These are phyloP conservation scores for Ajuga chamaepitys DNA, from an alignment of 257 asterid genomes.

Conservation along the genomic window DNA sequence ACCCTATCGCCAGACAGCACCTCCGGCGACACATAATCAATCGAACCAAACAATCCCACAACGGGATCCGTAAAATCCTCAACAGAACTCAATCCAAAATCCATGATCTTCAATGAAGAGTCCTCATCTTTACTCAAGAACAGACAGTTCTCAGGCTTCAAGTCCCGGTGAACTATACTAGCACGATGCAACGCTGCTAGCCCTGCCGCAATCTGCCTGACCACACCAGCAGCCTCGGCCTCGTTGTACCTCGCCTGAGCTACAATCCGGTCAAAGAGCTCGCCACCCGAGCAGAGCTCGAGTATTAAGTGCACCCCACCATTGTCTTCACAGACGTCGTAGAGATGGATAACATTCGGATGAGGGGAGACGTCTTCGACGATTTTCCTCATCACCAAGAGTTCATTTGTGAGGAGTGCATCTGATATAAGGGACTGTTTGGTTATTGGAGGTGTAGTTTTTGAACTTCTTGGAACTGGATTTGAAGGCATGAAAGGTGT, in stretches of 20 bases:
- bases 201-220: slow-evolving; percentile 64
- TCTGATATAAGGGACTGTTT: slow-evolving; percentile 54
- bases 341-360: slow-evolving; percentile 67
- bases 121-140: slow-evolving; percentile 52
- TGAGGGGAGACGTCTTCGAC: slow-evolving; percentile 88
- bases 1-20: slow-evolving; percentile 49
- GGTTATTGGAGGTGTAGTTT: slow-evolving; percentile 2
- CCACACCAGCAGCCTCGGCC: slow-evolving; percentile 63
- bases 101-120: slow-evolving; percentile 79
- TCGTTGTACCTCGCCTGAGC: slow-evolving; percentile 60
- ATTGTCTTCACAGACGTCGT: slow-evolving; percentile 61
- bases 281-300: slow-evolving; percentile 80
- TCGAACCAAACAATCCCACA: slow-evolving; percentile 74
- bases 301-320: slow-evolving; percentile 61
- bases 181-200: slow-evolving; percentile 55
- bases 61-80: slow-evolving; percentile 78
- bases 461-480: background rate
- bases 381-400: slow-evolving; percentile 65
- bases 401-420: slow-evolving; percentile 62
- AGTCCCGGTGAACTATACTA: slow-evolving; percentile 59
- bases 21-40: slow-evolving; percentile 86
- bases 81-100: slow-evolving; percentile 76
- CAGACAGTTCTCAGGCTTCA: slow-evolving; percentile 83
- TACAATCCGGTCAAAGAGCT: slow-evolving; percentile 73
- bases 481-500: slow-evolving; percentile 26